phyloP scores from a whole-genome alignment of 768 basidiomycete genomes.

The Boletus edulis region DNA sequence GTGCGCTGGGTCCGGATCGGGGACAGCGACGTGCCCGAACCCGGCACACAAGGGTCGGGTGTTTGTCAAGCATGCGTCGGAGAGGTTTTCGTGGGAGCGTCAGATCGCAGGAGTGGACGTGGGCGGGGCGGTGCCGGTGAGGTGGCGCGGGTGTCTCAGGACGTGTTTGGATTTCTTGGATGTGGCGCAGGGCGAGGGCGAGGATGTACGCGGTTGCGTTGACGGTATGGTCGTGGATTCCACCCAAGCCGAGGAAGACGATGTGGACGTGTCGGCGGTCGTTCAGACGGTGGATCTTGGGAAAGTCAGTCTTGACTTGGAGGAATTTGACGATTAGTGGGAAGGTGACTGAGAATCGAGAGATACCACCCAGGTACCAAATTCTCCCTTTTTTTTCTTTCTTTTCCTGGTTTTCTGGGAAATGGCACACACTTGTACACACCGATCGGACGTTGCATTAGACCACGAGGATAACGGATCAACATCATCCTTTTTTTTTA shows the following conservation, averaged over 20 bases:
- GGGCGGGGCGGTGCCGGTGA: conserved; percentile 53
- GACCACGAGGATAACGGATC: not conserved
- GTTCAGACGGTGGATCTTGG: conserved; percentile 24
- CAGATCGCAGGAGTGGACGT: conserved; percentile 50
- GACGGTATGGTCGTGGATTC: not conserved
- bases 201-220: not conserved
- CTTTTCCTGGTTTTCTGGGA: not conserved
- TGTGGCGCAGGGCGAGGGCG: not conserved
- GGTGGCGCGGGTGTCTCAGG: conserved; percentile 66
- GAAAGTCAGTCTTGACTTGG: conserved; percentile 15
- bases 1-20: not conserved
- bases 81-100: conserved; percentile 65
- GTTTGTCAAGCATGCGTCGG: conserved; percentile 58
- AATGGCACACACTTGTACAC: not conserved
- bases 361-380: not conserved
- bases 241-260: not conserved
- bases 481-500: not conserved
- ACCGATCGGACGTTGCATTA: conserved; percentile 10
- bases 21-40: conserved; percentile 43
- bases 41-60: conserved; percentile 34
- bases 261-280: conserved; percentile 14
- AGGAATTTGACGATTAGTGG: conserved; percentile 26
- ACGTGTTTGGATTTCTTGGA: conserved; percentile 65
- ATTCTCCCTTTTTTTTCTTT: not conserved
- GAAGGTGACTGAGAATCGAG: too few species aligned